These are phyloP conservation scores for Beauveria brongniartii DNA, from an alignment of 2,329 filamentous ascomycete species.

Conservation along the genomic window DNA sequence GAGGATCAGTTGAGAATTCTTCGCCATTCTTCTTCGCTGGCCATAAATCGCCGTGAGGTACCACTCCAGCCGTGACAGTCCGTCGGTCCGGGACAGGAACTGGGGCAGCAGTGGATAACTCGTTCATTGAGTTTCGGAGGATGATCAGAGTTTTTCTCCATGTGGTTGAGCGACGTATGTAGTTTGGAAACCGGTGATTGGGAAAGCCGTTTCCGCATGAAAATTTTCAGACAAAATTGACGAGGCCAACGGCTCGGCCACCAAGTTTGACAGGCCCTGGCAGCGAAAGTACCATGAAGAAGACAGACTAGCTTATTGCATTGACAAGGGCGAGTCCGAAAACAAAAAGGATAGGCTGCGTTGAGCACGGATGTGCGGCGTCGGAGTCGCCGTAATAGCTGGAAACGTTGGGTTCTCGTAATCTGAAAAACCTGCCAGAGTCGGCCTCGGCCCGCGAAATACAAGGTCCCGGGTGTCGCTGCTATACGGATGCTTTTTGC, in stretches of 20 bases:
- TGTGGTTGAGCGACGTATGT: background rate
- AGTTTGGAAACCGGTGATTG: background rate
- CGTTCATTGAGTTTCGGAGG: background rate
- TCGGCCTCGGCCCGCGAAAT: background rate
- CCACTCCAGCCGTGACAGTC: background rate
- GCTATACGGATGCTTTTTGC: background rate
- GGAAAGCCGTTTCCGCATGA: background rate
- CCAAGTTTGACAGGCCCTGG: background rate
- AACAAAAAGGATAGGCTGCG: background rate
- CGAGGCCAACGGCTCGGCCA: background rate
- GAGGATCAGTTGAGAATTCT: background rate
- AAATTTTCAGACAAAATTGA: background rate
- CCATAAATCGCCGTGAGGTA: background rate
- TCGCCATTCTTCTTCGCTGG: background rate
- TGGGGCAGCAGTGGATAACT: background rate
- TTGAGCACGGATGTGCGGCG: slow-evolving; percentile 5
- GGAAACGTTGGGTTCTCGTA: background rate
- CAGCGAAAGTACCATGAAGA: background rate
- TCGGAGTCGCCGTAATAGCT: slow-evolving; percentile 4
- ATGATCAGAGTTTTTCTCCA: background rate
- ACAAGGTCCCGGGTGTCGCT: background rate
- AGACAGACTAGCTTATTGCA: background rate
- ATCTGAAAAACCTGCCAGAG: background rate
- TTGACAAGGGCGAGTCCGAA: background rate
- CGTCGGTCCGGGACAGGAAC: background rate